phyloP scores from a whole-genome alignment of 2,329 filamentous ascomycete genomes.

The Arthrobotrys entomopaga region DNA sequence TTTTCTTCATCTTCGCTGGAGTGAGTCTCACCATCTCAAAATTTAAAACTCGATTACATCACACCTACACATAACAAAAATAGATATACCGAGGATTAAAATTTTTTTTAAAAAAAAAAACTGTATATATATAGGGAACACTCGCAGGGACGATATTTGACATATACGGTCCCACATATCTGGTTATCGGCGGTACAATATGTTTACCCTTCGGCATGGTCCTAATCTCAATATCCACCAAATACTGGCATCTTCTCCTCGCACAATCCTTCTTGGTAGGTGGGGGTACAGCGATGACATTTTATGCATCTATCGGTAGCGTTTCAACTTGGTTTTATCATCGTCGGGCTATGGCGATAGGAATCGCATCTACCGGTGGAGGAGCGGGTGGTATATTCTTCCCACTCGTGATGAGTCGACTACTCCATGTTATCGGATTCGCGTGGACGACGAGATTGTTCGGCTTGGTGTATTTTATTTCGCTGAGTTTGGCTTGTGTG shows the following conservation, averaged over 20 bases:
- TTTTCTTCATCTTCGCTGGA: slow-evolving; percentile 49
- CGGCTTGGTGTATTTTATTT: slow-evolving; percentile 38
- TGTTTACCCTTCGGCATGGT: slow-evolving; percentile 46
- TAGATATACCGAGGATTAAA: background rate
- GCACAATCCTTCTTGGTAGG: slow-evolving; percentile 44
- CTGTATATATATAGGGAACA: slow-evolving; percentile 16
- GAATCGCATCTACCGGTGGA: slow-evolving; percentile 46
- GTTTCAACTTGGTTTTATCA: slow-evolving; percentile 53
- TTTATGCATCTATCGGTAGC: slow-evolving; percentile 51
- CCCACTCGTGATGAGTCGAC: slow-evolving; percentile 40
- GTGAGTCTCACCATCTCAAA: slow-evolving; percentile 19
- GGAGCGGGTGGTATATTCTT: slow-evolving; percentile 52
- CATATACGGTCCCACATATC: slow-evolving; percentile 45
- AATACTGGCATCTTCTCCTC: slow-evolving; percentile 51
- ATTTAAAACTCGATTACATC: too few relatives aligned
- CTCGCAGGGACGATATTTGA: slow-evolving; percentile 49
- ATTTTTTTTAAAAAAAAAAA: too few relatives aligned
- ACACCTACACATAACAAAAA: background rate
- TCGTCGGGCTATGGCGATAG: slow-evolving; percentile 51
- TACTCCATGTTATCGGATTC: slow-evolving; percentile 31
- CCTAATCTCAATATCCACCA: slow-evolving; percentile 40
- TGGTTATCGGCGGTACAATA: slow-evolving; percentile 43
- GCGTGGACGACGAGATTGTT: slow-evolving; percentile 50
- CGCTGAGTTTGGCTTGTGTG: slow-evolving; percentile 34
- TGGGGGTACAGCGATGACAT: slow-evolving; percentile 48